phyloP scores from a whole-genome alignment of 2,329 filamentous ascomycete genomes.

The Penicillium corylophilum region DNA sequence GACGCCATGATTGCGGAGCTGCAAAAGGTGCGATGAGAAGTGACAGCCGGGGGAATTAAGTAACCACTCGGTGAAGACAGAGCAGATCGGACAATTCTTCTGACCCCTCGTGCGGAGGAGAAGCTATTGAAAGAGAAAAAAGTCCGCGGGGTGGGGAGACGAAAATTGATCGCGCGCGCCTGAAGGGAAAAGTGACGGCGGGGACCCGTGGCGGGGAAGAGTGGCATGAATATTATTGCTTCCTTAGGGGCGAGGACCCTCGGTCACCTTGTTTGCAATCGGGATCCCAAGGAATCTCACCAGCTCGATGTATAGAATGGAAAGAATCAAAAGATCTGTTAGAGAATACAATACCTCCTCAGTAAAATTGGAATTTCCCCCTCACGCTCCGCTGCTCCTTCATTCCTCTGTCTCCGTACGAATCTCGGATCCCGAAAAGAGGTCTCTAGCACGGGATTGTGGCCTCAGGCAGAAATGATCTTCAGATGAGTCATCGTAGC shows the following conservation, averaged over 20 bases:
- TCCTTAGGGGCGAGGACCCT: conserved; percentile 23
- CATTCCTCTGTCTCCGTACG: not conserved
- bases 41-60: conserved; percentile 18
- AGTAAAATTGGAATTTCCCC: not conserved
- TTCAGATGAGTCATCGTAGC: conserved; percentile 1
- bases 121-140: conserved; percentile 5
- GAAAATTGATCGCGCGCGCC: conserved; percentile 21
- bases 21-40: conserved; percentile 45
- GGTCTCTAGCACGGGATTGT: not conserved
- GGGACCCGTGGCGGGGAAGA: conserved; percentile 26
- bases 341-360: not conserved
- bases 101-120: conserved; percentile 16
- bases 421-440: not conserved
- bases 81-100: conserved; percentile 16
- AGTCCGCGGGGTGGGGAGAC: conserved; percentile 18
- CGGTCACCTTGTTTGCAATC: conserved; percentile 15
- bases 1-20: conserved; percentile 74
- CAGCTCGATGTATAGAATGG: not conserved
- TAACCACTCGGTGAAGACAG: conserved; percentile 17
- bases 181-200: conserved; percentile 24
- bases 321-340: not conserved
- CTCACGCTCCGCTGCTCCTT: not conserved
- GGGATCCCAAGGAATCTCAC: conserved; percentile 10
- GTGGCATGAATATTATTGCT: conserved; percentile 27
- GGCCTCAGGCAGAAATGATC: conserved; percentile 3